These are phyloP conservation scores for Keithomyces neogunnii DNA, from an alignment of 2,329 filamentous ascomycete species.

Conservation along the genomic window DNA sequence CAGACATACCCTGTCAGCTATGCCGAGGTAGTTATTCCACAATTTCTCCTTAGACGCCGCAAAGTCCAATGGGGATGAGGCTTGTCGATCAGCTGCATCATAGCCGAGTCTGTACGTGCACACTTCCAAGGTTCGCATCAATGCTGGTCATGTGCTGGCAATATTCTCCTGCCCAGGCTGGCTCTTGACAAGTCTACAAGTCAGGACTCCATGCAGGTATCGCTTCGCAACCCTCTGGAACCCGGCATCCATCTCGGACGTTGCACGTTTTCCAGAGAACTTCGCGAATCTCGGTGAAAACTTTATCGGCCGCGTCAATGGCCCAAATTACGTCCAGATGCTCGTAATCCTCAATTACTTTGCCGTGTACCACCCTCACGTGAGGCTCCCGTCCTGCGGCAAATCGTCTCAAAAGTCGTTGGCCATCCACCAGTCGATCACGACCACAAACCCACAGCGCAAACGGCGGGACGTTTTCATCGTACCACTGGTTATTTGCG, in stretches of 20 bases:
- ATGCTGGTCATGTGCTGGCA: background rate
- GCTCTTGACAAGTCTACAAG: background rate
- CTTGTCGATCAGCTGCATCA: too few species aligned
- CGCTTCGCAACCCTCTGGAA: slow-evolving; percentile 55
- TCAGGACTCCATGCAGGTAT: background rate
- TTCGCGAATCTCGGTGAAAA: slow-evolving; percentile 71
- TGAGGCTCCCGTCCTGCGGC: slow-evolving; percentile 71
- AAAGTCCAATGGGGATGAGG: too few species aligned
- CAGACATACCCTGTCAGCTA: too few species aligned
- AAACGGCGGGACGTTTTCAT: slow-evolving; percentile 68
- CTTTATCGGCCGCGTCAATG: slow-evolving; percentile 75
- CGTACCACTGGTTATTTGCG: slow-evolving; percentile 68
- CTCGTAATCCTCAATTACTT: slow-evolving; percentile 80
- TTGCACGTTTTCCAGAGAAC: slow-evolving; percentile 75
- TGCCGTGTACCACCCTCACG: slow-evolving; percentile 71
- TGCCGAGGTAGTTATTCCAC: too few species aligned
- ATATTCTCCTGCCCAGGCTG: background rate
- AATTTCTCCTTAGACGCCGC: too few species aligned
- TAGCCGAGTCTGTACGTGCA: too few species aligned
- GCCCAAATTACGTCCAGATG: slow-evolving; percentile 95
- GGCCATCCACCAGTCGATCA: slow-evolving; percentile 79
- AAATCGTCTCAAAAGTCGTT: slow-evolving; percentile 64
- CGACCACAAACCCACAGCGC: slow-evolving; percentile 81
- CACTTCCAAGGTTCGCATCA: background rate
- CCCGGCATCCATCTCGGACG: slow-evolving; percentile 45